Evolutionary conservation across 2,329 filamentous ascomycete species (phyloP).

Genomic region (Botrytis byssoidea): DNA sequence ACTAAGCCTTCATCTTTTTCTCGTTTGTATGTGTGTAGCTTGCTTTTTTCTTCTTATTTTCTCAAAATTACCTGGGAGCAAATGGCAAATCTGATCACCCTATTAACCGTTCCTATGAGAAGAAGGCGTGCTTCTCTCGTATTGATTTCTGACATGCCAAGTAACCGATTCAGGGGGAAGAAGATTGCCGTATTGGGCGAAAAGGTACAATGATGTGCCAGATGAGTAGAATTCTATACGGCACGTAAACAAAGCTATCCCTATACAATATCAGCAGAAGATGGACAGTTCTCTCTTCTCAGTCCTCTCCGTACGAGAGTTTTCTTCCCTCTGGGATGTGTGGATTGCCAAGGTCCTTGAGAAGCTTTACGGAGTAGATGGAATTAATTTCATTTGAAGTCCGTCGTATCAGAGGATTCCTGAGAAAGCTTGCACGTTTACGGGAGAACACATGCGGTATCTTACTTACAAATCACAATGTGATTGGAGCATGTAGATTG

Average conservation of each 20-base stretch:
- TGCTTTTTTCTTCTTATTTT: not conserved
- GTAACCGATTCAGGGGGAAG: conserved; percentile 1
- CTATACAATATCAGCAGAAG: not conserved
- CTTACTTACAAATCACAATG: not conserved
- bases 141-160: conserved; percentile 16
- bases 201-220: not conserved
- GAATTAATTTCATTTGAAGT: not conserved
- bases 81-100: not conserved
- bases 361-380: not conserved
- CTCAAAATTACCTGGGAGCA: not conserved
- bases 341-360: not conserved
- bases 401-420: not conserved
- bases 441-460: not conserved
- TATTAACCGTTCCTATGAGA: not conserved
- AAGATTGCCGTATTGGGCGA: not conserved
- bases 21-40: not conserved
- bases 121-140: conserved; percentile 15
- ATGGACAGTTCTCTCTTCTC: not conserved
- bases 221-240: not conserved
- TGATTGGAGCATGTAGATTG: not conserved
- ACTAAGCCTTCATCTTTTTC: not conserved
- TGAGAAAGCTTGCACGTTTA: not conserved
- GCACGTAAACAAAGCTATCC: not conserved
- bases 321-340: not conserved
- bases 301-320: not conserved